Conservation (phyloP, 1,284 basidiomycete species). For the Sporisorium reilianum region DNA sequence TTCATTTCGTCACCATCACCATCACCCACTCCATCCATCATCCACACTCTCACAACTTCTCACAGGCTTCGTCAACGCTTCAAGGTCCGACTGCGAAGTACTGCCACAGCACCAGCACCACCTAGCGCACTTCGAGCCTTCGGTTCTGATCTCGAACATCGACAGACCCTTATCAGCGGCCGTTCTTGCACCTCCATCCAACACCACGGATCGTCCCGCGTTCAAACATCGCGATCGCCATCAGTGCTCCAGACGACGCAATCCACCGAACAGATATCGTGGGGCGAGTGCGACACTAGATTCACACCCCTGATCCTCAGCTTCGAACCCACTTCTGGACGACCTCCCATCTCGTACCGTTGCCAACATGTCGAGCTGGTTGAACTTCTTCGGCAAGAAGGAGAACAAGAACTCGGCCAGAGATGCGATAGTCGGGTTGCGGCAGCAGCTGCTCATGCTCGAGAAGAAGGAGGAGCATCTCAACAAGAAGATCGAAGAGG, state of each 20-base stretch:
- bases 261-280: no score
- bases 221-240: neutral
- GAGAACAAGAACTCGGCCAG: conserved; percentile 68
- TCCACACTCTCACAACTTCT: neutral
- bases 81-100: no score
- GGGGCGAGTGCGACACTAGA: neutral
- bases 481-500: conserved; percentile 96
- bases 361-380: conserved; percentile 67
- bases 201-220: neutral
- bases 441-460: conserved; percentile 79
- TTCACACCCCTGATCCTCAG: neutral
- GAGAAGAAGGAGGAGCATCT: conserved; percentile 99
- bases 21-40: neutral
- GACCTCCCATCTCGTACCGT: neutral
- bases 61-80: neutral
- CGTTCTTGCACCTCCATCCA: conserved; percentile 1
- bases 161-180: conserved; percentile 5
- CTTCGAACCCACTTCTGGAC: neutral
- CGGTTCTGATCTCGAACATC: neutral
- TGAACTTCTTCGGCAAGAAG: conserved; percentile 65
- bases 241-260: neutral
- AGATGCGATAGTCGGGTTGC: conserved; percentile 71
- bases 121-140: no score
- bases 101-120: no score
- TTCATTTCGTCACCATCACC: neutral